Percentiles rank a stretch among this genome's conserved stretches.
Evolutionary conservation across 441 rosid species (phyloP).

Genomic region (Aquilaria agallochum): DNA sequence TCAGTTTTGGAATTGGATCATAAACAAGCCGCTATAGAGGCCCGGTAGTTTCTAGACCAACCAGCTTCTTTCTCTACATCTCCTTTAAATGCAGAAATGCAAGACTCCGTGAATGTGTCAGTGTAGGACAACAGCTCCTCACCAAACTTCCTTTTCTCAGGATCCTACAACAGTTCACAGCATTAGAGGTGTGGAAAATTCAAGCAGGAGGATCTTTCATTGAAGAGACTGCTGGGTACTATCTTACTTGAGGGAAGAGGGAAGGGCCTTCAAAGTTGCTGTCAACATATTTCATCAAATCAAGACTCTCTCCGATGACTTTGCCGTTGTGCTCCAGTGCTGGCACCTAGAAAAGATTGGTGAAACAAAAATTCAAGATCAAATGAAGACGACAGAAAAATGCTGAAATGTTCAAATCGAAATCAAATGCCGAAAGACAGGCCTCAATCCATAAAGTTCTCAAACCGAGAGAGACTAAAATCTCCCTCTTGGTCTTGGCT

Average conservation of each 20-base stretch:
- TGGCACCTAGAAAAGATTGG: constrained; percentile 55
- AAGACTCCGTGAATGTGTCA: constrained; percentile 40
- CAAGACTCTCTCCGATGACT: constrained; percentile 81
- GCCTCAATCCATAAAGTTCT: too few species aligned
- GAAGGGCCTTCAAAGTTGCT: constrained; percentile 79
- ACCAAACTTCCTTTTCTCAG: constrained; percentile 52
- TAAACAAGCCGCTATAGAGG: not conserved
- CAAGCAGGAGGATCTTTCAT: constrained; percentile 2
- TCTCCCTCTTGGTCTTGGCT: too few species aligned
- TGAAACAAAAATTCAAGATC: not conserved
- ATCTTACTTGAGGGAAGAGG: constrained; percentile 56
- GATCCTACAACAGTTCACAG: constrained; percentile 48
- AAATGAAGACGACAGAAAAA: not conserved
- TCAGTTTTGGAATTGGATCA: constrained; percentile 1
- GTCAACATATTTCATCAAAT: constrained; percentile 74
- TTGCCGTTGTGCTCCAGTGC: constrained; percentile 86
- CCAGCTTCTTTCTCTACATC: constrained; percentile 51
- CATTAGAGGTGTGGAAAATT: not conserved
- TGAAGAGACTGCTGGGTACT: not conserved
- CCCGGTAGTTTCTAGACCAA: constrained; percentile 13
- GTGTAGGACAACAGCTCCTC: constrained; percentile 56
- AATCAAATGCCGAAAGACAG: too few species aligned
- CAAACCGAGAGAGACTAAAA: too few species aligned
- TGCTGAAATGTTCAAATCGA: too few species aligned
- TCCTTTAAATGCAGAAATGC: constrained; percentile 48